These are phyloP conservation scores for Simplicillium aogashimaense DNA, from an alignment of 2,329 filamentous ascomycete genomes.

Conservation along the genomic window DNA sequence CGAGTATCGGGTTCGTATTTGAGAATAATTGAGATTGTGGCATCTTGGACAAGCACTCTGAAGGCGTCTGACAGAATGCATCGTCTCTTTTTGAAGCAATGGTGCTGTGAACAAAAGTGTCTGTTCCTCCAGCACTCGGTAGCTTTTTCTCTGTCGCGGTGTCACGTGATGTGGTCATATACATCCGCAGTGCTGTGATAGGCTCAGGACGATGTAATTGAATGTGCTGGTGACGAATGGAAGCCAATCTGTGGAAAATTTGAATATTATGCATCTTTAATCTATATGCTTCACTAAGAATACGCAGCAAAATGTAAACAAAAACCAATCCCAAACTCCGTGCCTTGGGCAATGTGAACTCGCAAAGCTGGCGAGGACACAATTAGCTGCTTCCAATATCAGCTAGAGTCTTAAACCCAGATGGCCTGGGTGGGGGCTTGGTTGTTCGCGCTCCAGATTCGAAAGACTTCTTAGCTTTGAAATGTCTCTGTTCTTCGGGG, in stretches of 20 bases:
- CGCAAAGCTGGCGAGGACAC: too few species aligned
- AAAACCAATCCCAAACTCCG: background rate
- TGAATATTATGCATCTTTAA: background rate
- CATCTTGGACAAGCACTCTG: slow-evolving; percentile 4
- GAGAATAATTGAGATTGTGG: background rate
- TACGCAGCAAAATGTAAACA: background rate
- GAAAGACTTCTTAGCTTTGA: too few species aligned
- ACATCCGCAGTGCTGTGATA: slow-evolving; percentile 5
- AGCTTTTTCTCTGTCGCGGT: slow-evolving; percentile 2
- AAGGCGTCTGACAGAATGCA: slow-evolving; percentile 3
- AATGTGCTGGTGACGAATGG: background rate
- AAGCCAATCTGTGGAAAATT: background rate
- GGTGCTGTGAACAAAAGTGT: background rate
- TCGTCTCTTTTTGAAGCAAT: slow-evolving; percentile 1
- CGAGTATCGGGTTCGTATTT: too few species aligned
- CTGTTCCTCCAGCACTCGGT: background rate
- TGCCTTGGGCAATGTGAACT: too few species aligned
- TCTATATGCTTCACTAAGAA: background rate
- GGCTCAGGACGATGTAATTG: background rate
- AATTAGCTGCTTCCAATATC: too few species aligned
- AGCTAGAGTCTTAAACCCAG: too few species aligned
- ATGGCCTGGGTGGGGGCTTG: too few species aligned
- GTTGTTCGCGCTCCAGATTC: too few species aligned
- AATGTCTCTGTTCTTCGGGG: slow-evolving; percentile 11
- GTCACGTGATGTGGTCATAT: slow-evolving; percentile 7